Percentiles rank a stretch among this genome's conserved stretches.
Evolutionary conservation across 2,329 filamentous ascomycete genomes (phyloP).

Genomic region (Colletotrichum agaves): DNA sequence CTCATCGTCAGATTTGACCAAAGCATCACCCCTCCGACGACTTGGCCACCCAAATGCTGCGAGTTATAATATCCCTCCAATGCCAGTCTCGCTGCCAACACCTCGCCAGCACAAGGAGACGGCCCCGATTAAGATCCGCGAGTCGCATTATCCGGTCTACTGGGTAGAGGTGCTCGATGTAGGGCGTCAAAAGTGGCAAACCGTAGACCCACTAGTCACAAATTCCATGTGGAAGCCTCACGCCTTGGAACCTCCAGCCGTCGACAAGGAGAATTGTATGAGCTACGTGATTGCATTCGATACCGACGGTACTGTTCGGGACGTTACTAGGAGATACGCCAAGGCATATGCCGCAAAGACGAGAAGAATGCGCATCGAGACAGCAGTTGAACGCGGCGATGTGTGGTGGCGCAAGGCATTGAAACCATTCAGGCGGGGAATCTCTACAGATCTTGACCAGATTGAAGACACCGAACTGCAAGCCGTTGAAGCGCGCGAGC

Average conservation of each 20-base stretch:
- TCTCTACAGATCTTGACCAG: conserved; percentile 75
- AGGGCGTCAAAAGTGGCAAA: conserved; percentile 90
- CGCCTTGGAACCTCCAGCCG: conserved; percentile 84
- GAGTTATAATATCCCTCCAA: conserved; percentile 60
- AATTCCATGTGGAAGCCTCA: conserved; percentile 77
- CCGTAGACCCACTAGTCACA: conserved; percentile 87
- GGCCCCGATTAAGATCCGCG: conserved; percentile 61
- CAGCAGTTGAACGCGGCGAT: conserved; percentile 57
- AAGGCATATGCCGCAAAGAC: conserved; percentile 94
- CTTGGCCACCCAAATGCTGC: conserved; percentile 66
- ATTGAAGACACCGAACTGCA: conserved; percentile 84
- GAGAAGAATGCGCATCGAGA: conserved; percentile 81
- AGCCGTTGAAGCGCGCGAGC: conserved; percentile 77
- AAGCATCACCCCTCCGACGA: conserved; percentile 56
- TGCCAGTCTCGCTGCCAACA: conserved; percentile 51
- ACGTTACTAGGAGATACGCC: conserved; percentile 88
- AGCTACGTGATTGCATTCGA: conserved; percentile 89
- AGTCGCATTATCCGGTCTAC: conserved; percentile 85
- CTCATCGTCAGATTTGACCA: conserved; percentile 44
- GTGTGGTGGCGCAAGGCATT: conserved; percentile 66
- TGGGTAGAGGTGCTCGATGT: conserved; percentile 94
- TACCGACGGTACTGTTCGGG: conserved; percentile 78
- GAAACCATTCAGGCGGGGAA: conserved; percentile 56
- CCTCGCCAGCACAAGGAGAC: conserved; percentile 43
- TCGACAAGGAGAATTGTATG: conserved; percentile 80